phyloP scores from a whole-genome alignment of 2,329 filamentous ascomycete species.

The Cladosporium sp. region DNA sequence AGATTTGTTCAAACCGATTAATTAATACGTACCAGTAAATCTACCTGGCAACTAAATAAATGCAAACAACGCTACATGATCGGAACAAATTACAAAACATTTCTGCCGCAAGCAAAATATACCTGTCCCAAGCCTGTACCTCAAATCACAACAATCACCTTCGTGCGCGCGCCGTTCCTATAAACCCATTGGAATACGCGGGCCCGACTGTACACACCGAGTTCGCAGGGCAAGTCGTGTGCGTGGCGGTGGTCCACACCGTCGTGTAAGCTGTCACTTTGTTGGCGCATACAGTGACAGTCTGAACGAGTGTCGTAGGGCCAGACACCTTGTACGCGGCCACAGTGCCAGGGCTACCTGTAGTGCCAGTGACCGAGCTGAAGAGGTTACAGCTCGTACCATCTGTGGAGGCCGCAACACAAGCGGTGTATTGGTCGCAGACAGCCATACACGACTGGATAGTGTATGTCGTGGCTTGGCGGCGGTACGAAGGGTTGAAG shows the following conservation, averaged over 20 bases:
- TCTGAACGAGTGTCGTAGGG: conserved; percentile 16
- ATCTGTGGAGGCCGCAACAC: conserved; percentile 15
- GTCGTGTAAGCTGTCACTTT: conserved; percentile 18
- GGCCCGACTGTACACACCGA: conserved; percentile 14
- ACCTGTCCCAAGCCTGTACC: background rate
- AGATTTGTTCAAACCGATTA: background rate
- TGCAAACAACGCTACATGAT: background rate
- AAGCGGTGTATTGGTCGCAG: conserved; percentile 16
- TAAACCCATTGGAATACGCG: conserved; percentile 2
- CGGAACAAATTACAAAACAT: background rate
- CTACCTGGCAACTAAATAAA: background rate
- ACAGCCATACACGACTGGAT: conserved; percentile 17
- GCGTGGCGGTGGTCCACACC: conserved; percentile 24
- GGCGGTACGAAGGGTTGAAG: conserved; percentile 7
- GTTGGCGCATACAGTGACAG: conserved; percentile 23
- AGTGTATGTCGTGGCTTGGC: conserved; percentile 2
- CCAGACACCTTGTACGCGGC: conserved; percentile 18
- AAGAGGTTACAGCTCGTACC: conserved; percentile 12
- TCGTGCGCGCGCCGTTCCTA: background rate
- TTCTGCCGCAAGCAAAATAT: background rate
- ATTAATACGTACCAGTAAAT: conserved; percentile 1
- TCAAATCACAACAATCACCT: background rate
- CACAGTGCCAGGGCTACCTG: background rate
- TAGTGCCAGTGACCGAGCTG: conserved; percentile 18
- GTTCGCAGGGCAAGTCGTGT: conserved; percentile 23